Evolutionary conservation across 1,284 basidiomycete genomes (phyloP).

Genomic region (Somion occarium): DNA sequence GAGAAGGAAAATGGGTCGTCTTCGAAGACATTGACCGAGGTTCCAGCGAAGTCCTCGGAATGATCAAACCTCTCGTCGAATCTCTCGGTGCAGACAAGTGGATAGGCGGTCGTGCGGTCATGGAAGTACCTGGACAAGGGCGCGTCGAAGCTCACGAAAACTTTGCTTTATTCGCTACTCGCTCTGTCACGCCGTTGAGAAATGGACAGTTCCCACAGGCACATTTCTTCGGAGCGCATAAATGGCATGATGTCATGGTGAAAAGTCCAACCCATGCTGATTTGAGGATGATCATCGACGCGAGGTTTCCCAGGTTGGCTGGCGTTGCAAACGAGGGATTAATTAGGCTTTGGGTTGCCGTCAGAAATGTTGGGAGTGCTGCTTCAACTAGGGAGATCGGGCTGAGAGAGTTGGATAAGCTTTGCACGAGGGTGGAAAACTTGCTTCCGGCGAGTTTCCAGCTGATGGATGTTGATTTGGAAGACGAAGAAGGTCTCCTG

Average conservation of each 20-base stretch:
- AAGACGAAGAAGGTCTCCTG: constrained; percentile 21
- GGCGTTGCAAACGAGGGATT: constrained; percentile 42
- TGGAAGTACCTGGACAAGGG: constrained; percentile 69
- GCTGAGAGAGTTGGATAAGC: constrained; percentile 85
- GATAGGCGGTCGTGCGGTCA: constrained; percentile 68
- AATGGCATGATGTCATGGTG: constrained; percentile 72
- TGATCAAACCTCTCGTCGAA: constrained; percentile 80
- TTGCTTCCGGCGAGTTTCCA: constrained; percentile 49
- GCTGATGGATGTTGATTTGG: constrained; percentile 40
- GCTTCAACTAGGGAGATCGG: constrained; percentile 63
- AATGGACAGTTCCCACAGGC: constrained; percentile 45
- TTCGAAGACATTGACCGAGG: constrained; percentile 92
- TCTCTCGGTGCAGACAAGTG: constrained; percentile 71
- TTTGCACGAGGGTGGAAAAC: constrained; percentile 72
- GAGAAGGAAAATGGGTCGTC: constrained; percentile 91
- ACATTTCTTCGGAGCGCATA: constrained; percentile 78
- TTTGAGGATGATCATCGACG: constrained; percentile 62
- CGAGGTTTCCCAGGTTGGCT: constrained; percentile 61
- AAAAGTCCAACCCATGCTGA: constrained; percentile 61
- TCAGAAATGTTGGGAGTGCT: constrained; percentile 43
- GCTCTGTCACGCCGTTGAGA: constrained; percentile 50
- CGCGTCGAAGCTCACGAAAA: constrained; percentile 66
- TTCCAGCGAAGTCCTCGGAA: constrained; percentile 81
- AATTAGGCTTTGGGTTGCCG: constrained; percentile 60
- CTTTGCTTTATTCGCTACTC: constrained; percentile 80